Evolutionary conservation across 768 basidiomycete genomes (phyloP), one percentile per base, ranked within the genome.

Genomic region (Clitopilus passeckerianus): DNA sequence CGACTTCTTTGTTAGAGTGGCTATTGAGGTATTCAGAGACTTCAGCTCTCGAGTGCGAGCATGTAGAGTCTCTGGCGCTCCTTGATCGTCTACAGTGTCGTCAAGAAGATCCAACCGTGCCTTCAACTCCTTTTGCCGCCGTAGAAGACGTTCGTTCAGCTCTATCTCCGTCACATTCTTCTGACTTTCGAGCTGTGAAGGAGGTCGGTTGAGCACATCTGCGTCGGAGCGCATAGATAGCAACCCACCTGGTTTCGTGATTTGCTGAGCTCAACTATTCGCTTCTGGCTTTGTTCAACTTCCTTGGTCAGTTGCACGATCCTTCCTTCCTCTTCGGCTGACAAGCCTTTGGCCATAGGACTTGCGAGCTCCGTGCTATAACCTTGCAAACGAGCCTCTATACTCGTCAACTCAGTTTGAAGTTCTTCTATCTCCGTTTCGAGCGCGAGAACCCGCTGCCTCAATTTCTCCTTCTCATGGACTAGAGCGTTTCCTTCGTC

Each of bases 121-220:
- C 54, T 85, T 83, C 7, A 98, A 68, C 64, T 95, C 96, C 54
- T 93, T 89, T 46, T 86, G 81, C 23, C 89, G 82, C 7, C 95
- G 84, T 20, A 86, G 81, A 14, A 98, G 79, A 64, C 87, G 87
- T 71, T 99, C 97, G 63, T 90, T 93, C 53, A 98, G 79, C 70
- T 98, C 96, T 57, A 97, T 95, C 69, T 97, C 94, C 27, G 97
- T 73, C 4, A 87, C 73, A 67, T 89, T 91, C 74, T 92, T 94
- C 63, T 79, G 80, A 12, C 85, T 82, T 41, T 91, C 86, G 63
- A 93, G 72, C 89, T 92, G 22, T 5, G 27, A 30, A 10, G 12
- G 12, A 34, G 24, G 5, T 18, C 53, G n/a, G 22, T 8, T 43
- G 34, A 6, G n/a, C 24, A 18, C 34, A 23, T 8, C 6, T 6